Percentiles rank a stretch among this genome's conserved stretches.
These are phyloP conservation scores for Tulasnella sp. DNA, from an alignment of 768 basidiomycete genomes.

Conservation along the genomic window DNA sequence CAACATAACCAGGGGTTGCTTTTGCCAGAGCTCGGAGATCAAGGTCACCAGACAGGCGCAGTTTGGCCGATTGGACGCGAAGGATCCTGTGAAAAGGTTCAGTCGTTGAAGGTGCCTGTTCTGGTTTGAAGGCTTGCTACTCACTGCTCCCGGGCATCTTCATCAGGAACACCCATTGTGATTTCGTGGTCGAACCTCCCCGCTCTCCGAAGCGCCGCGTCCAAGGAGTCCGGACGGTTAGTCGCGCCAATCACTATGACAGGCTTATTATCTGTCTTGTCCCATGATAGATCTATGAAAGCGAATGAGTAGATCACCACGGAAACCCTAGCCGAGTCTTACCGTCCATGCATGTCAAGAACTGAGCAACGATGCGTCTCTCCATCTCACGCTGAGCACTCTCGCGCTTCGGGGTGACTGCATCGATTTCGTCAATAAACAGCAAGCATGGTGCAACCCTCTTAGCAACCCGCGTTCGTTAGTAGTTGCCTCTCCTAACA, in stretches of 20 bases:
- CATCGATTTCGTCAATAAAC: conserved; percentile 97
- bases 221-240: conserved; percentile 89
- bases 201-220: conserved; percentile 83
- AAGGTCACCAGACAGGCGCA: conserved; percentile 79
- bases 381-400: conserved; percentile 99
- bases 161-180: conserved; percentile 92
- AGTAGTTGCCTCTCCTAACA: background rate
- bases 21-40: conserved; percentile 79
- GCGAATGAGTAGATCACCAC: background rate
- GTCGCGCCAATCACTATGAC: conserved; percentile 95
- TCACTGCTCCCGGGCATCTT: conserved; percentile 80
- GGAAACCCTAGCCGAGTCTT: conserved; percentile 17
- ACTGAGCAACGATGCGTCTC: conserved; percentile 90
- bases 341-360: conserved; percentile 99
- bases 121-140: conserved; percentile 21
- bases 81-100: conserved; percentile 52
- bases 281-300: conserved; percentile 78
- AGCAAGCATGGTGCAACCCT: conserved; percentile 83
- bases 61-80: conserved; percentile 68
- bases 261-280: conserved; percentile 84
- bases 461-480: conserved; percentile 28
- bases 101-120: background rate
- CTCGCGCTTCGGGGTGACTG: conserved; percentile 94
- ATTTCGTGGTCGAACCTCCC: conserved; percentile 98
- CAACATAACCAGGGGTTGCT: conserved; percentile 93